Evolutionary conservation across 345 rosid genomes (phyloP).

Genomic region (Eucalyptus tenuipes): DNA sequence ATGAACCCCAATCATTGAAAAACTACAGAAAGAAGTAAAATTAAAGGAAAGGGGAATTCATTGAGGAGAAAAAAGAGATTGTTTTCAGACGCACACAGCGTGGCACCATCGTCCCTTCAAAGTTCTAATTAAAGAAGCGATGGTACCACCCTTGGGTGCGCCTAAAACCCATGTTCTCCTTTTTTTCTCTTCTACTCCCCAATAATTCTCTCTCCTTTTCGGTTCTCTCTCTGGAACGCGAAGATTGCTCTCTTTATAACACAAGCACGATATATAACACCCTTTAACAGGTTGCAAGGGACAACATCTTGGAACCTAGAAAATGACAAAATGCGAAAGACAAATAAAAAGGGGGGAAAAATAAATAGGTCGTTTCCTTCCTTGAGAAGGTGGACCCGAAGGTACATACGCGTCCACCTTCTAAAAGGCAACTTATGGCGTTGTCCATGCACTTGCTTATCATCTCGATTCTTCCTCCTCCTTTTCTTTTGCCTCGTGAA

Average conservation of each 20-base stretch:
- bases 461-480: background rate
- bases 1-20: background rate
- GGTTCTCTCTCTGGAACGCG: background rate
- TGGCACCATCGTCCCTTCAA: background rate
- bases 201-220: background rate
- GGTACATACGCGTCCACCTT: background rate
- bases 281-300: background rate
- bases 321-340: background rate
- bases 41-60: background rate
- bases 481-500: background rate
- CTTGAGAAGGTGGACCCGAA: background rate
- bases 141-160: background rate
- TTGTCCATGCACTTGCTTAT: background rate
- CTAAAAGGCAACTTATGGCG: background rate
- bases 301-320: background rate
- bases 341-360: background rate
- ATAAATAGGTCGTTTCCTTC: background rate
- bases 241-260: background rate
- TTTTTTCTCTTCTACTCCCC: background rate
- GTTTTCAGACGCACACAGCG: background rate
- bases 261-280: background rate
- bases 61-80: background rate
- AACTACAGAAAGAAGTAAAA: background rate
- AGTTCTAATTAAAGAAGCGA: background rate
- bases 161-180: background rate